Conservation (phyloP, 192 early-diverging fungal species). For the Backusella macrospora region DNA sequence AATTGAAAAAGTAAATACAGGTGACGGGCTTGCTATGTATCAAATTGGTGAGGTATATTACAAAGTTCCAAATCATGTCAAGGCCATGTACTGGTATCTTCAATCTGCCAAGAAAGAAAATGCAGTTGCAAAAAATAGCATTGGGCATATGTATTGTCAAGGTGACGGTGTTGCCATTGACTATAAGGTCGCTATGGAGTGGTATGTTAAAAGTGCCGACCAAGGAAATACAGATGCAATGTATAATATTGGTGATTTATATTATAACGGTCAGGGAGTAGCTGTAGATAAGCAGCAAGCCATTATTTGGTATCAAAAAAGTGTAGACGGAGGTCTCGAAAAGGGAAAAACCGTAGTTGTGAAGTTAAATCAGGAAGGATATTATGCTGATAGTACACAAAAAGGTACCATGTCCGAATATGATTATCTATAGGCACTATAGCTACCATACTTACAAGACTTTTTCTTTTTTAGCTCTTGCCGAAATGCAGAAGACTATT, state of each 20-base stretch:
- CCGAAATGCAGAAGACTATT: slow-evolving; percentile 4
- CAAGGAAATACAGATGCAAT: neutral
- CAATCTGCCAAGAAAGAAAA: neutral
- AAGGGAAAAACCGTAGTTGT: neutral
- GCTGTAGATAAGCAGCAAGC: neutral
- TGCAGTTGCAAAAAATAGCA: neutral
- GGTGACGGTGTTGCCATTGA: neutral
- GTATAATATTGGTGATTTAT: slow-evolving; percentile 4
- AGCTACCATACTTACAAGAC: neutral
- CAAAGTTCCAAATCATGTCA: neutral
- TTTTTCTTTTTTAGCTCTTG: neutral
- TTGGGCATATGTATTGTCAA: neutral
- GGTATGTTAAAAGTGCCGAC: neutral
- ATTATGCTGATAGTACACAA: neutral
- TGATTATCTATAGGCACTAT: neutral
- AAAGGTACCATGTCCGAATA: neutral
- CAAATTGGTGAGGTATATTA: neutral
- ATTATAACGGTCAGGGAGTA: neutral
- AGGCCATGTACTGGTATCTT: neutral
- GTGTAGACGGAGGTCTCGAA: neutral
- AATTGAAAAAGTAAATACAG: neutral
- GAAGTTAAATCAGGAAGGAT: neutral
- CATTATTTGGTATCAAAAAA: neutral
- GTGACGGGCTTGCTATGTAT: neutral
- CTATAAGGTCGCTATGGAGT: neutral